Percentiles rank a stretch among this genome's conserved stretches.
These are phyloP conservation scores for Alternaria consortialis DNA, from an alignment of 2,329 filamentous ascomycete genomes.

Conservation along the genomic window DNA sequence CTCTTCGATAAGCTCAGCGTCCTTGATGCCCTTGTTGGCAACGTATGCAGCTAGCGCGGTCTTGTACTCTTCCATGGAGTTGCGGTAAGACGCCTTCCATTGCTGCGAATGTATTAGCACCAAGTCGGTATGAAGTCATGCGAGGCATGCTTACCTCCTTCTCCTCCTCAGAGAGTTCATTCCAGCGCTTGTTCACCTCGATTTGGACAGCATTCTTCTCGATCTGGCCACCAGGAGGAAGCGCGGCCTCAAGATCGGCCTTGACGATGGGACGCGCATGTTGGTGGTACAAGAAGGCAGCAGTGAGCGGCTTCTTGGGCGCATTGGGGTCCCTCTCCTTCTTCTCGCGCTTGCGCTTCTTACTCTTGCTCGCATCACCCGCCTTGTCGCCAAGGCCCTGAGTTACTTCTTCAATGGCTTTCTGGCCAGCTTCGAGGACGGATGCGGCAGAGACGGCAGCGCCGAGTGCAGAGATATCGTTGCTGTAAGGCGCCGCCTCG, in stretches of 20 bases:
- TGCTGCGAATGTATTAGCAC: conserved; percentile 28
- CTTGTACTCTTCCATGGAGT: conserved; percentile 64
- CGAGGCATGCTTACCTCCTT: conserved; percentile 65
- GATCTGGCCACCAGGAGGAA: conserved; percentile 70
- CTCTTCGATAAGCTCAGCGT: conserved; percentile 56
- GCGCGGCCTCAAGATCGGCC: conserved; percentile 62
- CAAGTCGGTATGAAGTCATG: neutral
- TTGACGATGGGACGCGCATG: conserved; percentile 85
- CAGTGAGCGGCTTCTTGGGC: conserved; percentile 91
- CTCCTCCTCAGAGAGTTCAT: conserved; percentile 75
- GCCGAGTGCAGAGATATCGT: conserved; percentile 36
- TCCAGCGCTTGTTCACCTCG: conserved; percentile 88
- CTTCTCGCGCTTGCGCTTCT: conserved; percentile 88
- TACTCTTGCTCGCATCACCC: conserved; percentile 34
- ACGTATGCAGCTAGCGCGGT: conserved; percentile 66
- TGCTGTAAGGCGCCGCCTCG: conserved; percentile 55
- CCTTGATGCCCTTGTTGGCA: conserved; percentile 53
- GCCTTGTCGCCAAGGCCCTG: conserved; percentile 26
- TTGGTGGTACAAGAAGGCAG: conserved; percentile 95
- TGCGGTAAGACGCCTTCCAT: conserved; percentile 61
- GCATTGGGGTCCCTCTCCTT: conserved; percentile 81
- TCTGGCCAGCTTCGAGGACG: conserved; percentile 39
- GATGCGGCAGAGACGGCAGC: conserved; percentile 27
- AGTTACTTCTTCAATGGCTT: conserved; percentile 32
- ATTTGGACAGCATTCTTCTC: conserved; percentile 88